Evolutionary conservation across 2,329 filamentous ascomycete genomes (phyloP).

Genomic region (Botrytis fragariae): DNA sequence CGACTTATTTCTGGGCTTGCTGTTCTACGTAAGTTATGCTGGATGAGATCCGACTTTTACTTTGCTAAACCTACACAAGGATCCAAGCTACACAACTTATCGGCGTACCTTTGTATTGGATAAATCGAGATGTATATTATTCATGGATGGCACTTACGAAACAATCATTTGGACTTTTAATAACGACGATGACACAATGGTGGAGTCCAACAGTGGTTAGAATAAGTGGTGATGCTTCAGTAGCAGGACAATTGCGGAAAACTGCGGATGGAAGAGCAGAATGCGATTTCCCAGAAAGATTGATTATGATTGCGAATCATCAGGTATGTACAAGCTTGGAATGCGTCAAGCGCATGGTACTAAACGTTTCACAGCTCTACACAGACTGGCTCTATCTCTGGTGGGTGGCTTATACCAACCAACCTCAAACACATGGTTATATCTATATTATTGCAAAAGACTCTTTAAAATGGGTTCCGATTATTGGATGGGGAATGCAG

Average conservation of each 20-base stretch:
- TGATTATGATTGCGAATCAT: slow-evolving; percentile 85
- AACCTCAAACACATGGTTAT: slow-evolving; percentile 74
- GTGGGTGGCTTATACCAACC: slow-evolving; percentile 86
- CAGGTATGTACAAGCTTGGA: slow-evolving; percentile 50
- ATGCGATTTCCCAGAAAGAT: slow-evolving; percentile 75
- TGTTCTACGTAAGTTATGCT: slow-evolving; percentile 35
- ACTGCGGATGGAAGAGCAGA: slow-evolving; percentile 70
- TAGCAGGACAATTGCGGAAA: slow-evolving; percentile 69
- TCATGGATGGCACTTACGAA: slow-evolving; percentile 87
- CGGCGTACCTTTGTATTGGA: slow-evolving; percentile 70
- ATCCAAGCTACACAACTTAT: slow-evolving; percentile 72
- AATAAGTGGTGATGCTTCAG: slow-evolving; percentile 79
- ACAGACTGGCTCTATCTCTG: slow-evolving; percentile 91
- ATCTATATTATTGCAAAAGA: slow-evolving; percentile 91
- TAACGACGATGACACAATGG: slow-evolving; percentile 78
- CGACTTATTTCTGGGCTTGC: slow-evolving; percentile 34
- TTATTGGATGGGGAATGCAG: slow-evolving; percentile 78
- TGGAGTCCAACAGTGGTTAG: slow-evolving; percentile 83
- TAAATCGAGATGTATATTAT: slow-evolving; percentile 77
- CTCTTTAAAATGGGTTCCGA: slow-evolving; percentile 75
- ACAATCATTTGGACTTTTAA: slow-evolving; percentile 74
- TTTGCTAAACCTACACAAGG: slow-evolving; percentile 42
- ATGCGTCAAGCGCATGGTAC: slow-evolving; percentile 12
- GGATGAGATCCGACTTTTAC: neutral
- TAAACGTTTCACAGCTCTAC: slow-evolving; percentile 57